A percentile compares a stretch with the other conserved stretches of the same genome.
Conservation (phyloP, 768 basidiomycete genomes). For the Tubosaeta sp. region DNA sequence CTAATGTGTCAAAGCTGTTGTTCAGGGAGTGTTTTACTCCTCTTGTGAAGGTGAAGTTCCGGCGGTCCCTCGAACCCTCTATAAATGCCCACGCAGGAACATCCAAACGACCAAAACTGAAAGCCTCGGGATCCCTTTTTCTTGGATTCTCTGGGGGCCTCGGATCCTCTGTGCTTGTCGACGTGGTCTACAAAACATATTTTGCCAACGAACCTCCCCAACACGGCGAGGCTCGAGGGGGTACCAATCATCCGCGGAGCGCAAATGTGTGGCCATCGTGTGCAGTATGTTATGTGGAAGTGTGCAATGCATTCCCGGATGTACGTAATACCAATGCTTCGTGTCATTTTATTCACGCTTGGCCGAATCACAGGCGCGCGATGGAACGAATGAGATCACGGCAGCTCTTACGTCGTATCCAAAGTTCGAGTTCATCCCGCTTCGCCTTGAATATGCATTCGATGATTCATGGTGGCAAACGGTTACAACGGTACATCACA, state of each 20-base stretch:
- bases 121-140: slow-evolving; percentile 64
- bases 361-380: slow-evolving; percentile 41
- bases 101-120: slow-evolving; percentile 54
- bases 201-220: slow-evolving; percentile 32
- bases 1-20: neutral
- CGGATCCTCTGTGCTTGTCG: slow-evolving; percentile 67
- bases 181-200: slow-evolving; percentile 61
- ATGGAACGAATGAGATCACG: slow-evolving; percentile 51
- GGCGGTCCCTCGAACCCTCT: slow-evolving; percentile 57
- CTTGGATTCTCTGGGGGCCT: slow-evolving; percentile 78
- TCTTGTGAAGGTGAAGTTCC: slow-evolving; percentile 59
- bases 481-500: slow-evolving; percentile 33
- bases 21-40: slow-evolving; percentile 63
- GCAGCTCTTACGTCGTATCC: slow-evolving; percentile 44
- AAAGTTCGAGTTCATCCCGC: slow-evolving; percentile 52
- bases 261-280: slow-evolving; percentile 59
- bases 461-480: slow-evolving; percentile 61
- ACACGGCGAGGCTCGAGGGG: slow-evolving; percentile 40
- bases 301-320: slow-evolving; percentile 54
- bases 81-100: slow-evolving; percentile 55
- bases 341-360: neutral
- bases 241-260: slow-evolving; percentile 64
- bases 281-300: slow-evolving; percentile 66
- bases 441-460: slow-evolving; percentile 74
- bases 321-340: slow-evolving; percentile 37